Percentiles rank a stretch among this genome's conserved stretches.
phyloP scores from a whole-genome alignment of 352 stramenopile species.

The Phytophthora megakarya region DNA sequence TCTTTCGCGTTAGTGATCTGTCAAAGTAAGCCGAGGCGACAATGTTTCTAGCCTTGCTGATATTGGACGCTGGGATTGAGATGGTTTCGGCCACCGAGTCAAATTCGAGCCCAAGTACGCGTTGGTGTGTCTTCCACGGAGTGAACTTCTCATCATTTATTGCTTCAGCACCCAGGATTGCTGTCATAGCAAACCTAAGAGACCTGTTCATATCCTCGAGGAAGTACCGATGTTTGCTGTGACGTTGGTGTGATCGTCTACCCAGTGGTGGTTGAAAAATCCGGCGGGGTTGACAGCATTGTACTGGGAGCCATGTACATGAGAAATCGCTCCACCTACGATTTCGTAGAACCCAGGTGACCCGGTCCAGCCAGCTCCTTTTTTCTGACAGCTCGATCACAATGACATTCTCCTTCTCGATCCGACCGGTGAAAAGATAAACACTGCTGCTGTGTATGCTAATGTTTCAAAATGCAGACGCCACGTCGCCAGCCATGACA shows the following conservation, averaged over 20 bases:
- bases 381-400: conserved; percentile 26
- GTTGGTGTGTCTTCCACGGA: conserved; percentile 5
- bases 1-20: not conserved
- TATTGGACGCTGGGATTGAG: conserved; percentile 7
- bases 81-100: conserved; percentile 1
- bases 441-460: conserved; percentile 24
- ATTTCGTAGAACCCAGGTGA: conserved; percentile 27
- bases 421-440: conserved; percentile 10
- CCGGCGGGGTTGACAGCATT: not conserved
- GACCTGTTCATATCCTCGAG: conserved; percentile 7
- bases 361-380: conserved; percentile 21
- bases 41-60: conserved; percentile 1
- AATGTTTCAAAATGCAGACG: no score
- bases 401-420: conserved; percentile 24
- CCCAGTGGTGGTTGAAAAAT: conserved; percentile 28
- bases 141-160: conserved; percentile 32
- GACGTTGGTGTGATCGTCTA: conserved; percentile 26
- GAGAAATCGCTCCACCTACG: conserved; percentile 8
- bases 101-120: conserved; percentile 15
- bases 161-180: conserved; percentile 14
- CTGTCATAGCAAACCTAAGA: conserved; percentile 24
- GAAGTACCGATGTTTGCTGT: not conserved
- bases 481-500: conserved; percentile 22
- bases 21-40: conserved; percentile 8
- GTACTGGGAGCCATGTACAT: conserved; percentile 9